Base-by-base conservation (phyloP, 805 yeast genomes). In the Saccharomycopsis capsularis region DNA sequence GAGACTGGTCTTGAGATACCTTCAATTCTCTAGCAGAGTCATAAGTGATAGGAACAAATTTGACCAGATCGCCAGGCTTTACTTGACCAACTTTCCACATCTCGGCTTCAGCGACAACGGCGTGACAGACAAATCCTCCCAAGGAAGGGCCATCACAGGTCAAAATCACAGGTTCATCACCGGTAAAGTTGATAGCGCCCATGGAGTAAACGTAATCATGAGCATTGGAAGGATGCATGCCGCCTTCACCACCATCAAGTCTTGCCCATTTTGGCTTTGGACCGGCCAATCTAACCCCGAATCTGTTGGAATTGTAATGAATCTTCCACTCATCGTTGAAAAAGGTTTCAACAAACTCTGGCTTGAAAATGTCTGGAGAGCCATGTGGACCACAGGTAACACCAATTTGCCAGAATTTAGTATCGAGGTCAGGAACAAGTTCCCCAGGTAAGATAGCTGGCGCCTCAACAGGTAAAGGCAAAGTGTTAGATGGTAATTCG, bases 21-120 rank as follows among this genome's bases (percentile, higher is more conserved):
- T 79, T 84, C 64, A 90, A 69, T 16, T 63, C 63, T 56, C 84
- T 70, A 4, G 98, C 96, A 50, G 74, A 68, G 27, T 76, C 80
- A 57, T 77, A 83, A 15, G 79, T 59, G 40, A 93, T 73, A 34
- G 97, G 96, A 49, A 80, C 79, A 71, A 93, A 91, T 56, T 76
- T 76, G 52, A 91, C 80, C 42, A 65, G 59, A 61, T 93, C 98
- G 61, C 98, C 98, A 3, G 98, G 97, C 65, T 86, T 90, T 39
- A 87, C 90, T 69, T 91, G 98, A 42, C 99, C 99, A 62, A 93
- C 85, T 70, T 93, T 93, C 98, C 98, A 91, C 83, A 93, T 79
- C 69, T 93, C 99, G 37, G 95, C 87, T 61, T 89, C 95, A 13
- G 88, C 85, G 56, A 93, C 95, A 52, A 93, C 97, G 6, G 95